A percentile compares a stretch with the other conserved stretches of the same genome.
phyloP scores from a whole-genome alignment of 179 eudicot genomes.

The Nepenthes alata region DNA sequence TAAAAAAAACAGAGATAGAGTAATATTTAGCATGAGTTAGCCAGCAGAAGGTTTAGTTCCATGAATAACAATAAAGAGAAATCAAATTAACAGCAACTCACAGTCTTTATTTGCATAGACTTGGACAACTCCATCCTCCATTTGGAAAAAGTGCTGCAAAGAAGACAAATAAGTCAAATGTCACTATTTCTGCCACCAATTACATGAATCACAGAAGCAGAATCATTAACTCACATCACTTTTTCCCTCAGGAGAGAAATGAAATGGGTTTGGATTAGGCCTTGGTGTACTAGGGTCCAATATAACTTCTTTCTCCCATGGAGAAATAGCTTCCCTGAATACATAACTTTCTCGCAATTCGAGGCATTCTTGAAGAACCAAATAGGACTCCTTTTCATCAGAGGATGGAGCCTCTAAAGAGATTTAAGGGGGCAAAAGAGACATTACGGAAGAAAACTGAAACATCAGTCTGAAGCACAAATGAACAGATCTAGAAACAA shows the following conservation, averaged over 20 bases:
- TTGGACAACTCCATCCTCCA: constrained; percentile 99
- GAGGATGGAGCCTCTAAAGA: constrained; percentile 63
- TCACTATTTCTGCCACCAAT: neutral
- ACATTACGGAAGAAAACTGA: neutral
- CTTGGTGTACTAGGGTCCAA: constrained; percentile 91
- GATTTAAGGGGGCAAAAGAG: constrained; percentile 2
- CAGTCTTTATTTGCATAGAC: constrained; percentile 80
- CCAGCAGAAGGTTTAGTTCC: constrained; percentile 7
- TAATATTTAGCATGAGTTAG: constrained; percentile 1
- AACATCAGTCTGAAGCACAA: neutral
- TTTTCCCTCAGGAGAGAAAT: constrained; percentile 54
- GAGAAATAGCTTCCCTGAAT: constrained; percentile 74
- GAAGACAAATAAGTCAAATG: neutral
- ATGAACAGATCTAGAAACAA: neutral
- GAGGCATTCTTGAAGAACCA: constrained; percentile 80
- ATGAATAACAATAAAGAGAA: neutral
- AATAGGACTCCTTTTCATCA: constrained; percentile 82
- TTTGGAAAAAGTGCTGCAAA: constrained; percentile 81
- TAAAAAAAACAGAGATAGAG: neutral
- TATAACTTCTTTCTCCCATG: constrained; percentile 91
- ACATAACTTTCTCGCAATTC: constrained; percentile 79
- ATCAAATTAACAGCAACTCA: constrained; percentile 29
- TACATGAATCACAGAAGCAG: neutral
- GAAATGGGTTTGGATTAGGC: constrained; percentile 79
- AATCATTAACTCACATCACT: constrained; percentile 49